phyloP scores from a whole-genome alignment of 2,329 filamentous ascomycete genomes.

The Colletotrichum aenigma region DNA sequence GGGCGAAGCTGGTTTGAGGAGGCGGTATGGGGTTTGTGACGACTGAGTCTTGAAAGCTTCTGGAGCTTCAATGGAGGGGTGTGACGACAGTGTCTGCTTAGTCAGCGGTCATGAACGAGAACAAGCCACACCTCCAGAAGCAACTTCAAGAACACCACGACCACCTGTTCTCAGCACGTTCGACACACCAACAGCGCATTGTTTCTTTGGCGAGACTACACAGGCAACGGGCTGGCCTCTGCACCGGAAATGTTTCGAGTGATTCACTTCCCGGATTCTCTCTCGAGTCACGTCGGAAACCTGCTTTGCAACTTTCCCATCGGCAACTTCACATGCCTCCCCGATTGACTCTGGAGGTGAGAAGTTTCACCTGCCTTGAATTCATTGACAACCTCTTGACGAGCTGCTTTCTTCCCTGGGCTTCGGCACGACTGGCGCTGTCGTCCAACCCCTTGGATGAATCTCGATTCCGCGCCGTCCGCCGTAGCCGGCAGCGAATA shows the following conservation, averaged over 20 bases:
- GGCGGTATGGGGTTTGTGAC: background rate
- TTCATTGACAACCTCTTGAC: background rate
- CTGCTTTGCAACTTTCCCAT: background rate
- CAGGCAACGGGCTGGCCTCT: background rate
- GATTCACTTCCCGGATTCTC: background rate
- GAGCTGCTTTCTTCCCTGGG: background rate
- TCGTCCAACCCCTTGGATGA: background rate
- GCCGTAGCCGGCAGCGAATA: background rate
- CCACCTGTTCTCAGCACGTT: background rate
- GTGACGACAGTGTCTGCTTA: background rate
- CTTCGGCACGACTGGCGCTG: background rate
- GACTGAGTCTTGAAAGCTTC: background rate
- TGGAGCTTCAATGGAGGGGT: background rate
- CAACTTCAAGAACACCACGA: background rate
- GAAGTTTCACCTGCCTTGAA: background rate
- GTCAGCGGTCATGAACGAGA: background rate
- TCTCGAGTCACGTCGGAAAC: background rate
- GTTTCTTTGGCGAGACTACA: background rate
- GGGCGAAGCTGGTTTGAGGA: background rate
- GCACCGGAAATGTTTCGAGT: background rate
- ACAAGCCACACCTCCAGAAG: background rate
- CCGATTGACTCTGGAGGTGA: background rate
- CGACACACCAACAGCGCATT: background rate
- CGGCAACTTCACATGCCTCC: background rate
- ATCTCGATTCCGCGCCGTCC: background rate